These are phyloP conservation scores for Thuja plicata DNA, from an alignment of 83 land plant genomes.

Conservation along the genomic window DNA sequence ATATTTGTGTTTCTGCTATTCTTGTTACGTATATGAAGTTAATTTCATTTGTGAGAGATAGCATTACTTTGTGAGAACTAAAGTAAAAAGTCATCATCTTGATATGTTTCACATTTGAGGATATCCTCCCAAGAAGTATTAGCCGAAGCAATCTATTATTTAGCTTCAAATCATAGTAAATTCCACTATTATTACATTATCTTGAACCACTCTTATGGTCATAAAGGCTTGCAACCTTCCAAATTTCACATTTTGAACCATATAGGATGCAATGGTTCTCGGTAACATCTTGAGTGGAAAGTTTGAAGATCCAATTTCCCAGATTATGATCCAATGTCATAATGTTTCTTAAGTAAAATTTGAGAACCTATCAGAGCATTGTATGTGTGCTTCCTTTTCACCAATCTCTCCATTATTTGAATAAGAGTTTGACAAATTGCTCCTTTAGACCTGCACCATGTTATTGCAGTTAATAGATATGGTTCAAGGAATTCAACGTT, in stretches of 20 bases:
- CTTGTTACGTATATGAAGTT: not conserved
- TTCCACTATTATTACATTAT: not conserved
- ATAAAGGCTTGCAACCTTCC: not conserved
- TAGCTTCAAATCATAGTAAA: not conserved
- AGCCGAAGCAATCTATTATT: not conserved
- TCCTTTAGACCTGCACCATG: not conserved
- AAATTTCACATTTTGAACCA: not conserved
- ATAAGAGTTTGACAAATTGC: not conserved
- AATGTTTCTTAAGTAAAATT: not conserved
- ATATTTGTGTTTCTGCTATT: not conserved
- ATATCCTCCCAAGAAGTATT: not conserved
- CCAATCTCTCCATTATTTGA: not conserved
- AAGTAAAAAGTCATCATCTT: not conserved
- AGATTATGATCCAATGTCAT: not conserved
- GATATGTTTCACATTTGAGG: not conserved
- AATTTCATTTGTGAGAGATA: not conserved
- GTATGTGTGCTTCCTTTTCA: not conserved
- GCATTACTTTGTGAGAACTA: not conserved
- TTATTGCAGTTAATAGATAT: not conserved
- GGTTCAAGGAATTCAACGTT: not conserved
- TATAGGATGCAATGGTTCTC: not conserved
- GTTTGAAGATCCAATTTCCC: not conserved
- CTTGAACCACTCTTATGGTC: not conserved
- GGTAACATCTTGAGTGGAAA: not conserved
- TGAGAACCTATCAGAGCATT: not conserved